Base-by-base conservation (phyloP, 176 grass and related monocot genomes). In the Hyparrhenia diplandra region DNA sequence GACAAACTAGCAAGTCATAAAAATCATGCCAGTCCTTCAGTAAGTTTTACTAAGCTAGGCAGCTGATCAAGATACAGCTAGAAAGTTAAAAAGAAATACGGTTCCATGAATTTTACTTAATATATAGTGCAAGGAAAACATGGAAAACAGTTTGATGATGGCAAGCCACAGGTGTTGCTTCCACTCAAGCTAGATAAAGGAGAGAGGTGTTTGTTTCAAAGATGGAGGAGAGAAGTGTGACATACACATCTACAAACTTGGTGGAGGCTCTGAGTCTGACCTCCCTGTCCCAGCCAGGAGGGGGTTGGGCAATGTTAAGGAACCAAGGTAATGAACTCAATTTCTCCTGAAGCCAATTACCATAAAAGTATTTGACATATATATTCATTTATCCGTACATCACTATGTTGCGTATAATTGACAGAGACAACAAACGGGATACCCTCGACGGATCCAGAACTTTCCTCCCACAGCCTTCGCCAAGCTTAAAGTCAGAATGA, bases 191-290 rank as follows among this genome's bases (percentile, higher is more conserved):
- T 64, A 31, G 67, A 79, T 34, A 75, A 81, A 61, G n/a, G n/a
- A n/a, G n/a, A n/a, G n/a, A n/a, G n/a, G n/a, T n/a, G n/a, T n/a
- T n/a, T n/a, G n/a, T n/a, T n/a, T n/a, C n/a, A n/a, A n/a, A n/a
- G n/a, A n/a, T n/a, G n/a, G n/a, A n/a, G 30, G 36, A 79, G 71
- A 43, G 35, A 62, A 75, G 28, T 71, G 84, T 76, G 58, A 35
- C 85, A 74, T 90, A 94, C 91, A 97, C 92, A 85, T 97, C 94
- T 46, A 90, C 94, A 71, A 97, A 97, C 45, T 80, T 93, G 73
- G 64, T 83, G 77, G 83, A 87, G 30, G 89, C 89, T 16, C 94
- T 86, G 75, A 97, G 85, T 88, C 92, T 88, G 69, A 97, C 84
- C 63, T 94, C 86, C 49, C 94, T 91, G 54, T 97, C 73, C 94